Conservation (phyloP, 129 eudicot genomes). For the Rutidosis leptorrhynchoides region DNA sequence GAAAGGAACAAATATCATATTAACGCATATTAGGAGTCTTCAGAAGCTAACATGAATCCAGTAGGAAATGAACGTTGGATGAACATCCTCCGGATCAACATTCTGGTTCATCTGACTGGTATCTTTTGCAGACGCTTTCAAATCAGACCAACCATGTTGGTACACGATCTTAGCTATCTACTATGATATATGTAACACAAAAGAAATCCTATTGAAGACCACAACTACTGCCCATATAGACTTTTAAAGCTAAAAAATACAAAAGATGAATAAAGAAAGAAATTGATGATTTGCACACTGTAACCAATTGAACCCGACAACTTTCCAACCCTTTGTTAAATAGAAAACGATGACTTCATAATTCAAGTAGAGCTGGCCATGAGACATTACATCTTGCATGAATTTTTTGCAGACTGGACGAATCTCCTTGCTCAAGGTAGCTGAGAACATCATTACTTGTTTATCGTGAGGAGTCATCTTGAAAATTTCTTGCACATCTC, state of each 20-base stretch:
- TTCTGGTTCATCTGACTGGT: conserved; percentile 48
- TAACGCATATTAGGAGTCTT: conserved; percentile 82
- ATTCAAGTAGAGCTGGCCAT: conserved; percentile 78
- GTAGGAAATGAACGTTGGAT: conserved; percentile 66
- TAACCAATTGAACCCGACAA: conserved; percentile 21
- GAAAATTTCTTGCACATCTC: conserved; percentile 97
- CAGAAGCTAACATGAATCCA: conserved; percentile 67
- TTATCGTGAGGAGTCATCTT: conserved; percentile 99
- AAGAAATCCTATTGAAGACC: conserved; percentile 17
- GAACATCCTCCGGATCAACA: conserved; percentile 50
- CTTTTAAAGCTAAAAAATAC: conserved; percentile 32
- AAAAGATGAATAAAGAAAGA: conserved; percentile 24
- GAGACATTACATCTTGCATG: conserved; percentile 99
- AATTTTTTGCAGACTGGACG: conserved; percentile 99
- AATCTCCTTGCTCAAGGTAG: conserved; percentile 96
- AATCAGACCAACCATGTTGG: conserved; percentile 35
- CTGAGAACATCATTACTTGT: conserved; percentile 99
- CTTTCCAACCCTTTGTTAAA: conserved; percentile 29
- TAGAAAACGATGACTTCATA: conserved; percentile 58
- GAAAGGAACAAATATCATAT: conserved; percentile 87
- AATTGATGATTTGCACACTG: conserved; percentile 10
- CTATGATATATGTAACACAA: conserved; percentile 3
- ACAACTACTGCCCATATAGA: conserved; percentile 14
- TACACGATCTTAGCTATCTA: conserved; percentile 24
- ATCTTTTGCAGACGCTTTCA: conserved; percentile 51